Conservation (phyloP, 768 basidiomycete genomes). For the Dioszegia crocea region DNA sequence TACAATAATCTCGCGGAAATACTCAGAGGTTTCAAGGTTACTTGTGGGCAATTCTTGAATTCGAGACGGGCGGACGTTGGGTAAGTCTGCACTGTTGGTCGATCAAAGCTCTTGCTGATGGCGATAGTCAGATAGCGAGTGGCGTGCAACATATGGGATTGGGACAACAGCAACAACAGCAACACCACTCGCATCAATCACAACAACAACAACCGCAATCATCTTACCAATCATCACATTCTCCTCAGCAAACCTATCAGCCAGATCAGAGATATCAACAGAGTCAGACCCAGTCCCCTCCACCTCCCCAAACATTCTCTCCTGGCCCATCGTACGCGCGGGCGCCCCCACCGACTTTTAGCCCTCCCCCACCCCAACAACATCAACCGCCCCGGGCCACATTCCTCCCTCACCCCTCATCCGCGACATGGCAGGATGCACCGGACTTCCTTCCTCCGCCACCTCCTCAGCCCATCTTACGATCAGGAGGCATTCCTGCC, state of each 20-base stretch:
- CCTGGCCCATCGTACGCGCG: too few relatives aligned
- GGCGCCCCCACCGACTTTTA: slow-evolving; percentile 1
- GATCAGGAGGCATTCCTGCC: slow-evolving; percentile 28
- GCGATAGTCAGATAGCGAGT: slow-evolving; percentile 17
- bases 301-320: slow-evolving; percentile 1
- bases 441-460: slow-evolving; percentile 46
- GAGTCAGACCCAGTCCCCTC: background rate
- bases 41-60: slow-evolving; percentile 70
- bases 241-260: background rate
- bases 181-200: slow-evolving; percentile 2
- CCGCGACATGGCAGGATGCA: slow-evolving; percentile 38
- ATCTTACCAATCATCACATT: slow-evolving; percentile 15
- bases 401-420: slow-evolving; percentile 39
- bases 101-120: background rate
- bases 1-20: slow-evolving; percentile 80
- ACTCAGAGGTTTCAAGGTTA: slow-evolving; percentile 67
- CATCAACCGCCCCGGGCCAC: background rate
- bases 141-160: slow-evolving; percentile 6
- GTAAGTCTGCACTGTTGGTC: slow-evolving; percentile 53
- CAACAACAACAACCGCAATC: slow-evolving; percentile 2
- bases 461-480: slow-evolving; percentile 38
- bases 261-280: background rate
- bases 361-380: background rate
- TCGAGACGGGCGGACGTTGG: slow-evolving; percentile 69
- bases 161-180: slow-evolving; percentile 4